Conservation (phyloP, 2,329 filamentous ascomycete genomes). For the Myriosclerotinia duriaeana region DNA sequence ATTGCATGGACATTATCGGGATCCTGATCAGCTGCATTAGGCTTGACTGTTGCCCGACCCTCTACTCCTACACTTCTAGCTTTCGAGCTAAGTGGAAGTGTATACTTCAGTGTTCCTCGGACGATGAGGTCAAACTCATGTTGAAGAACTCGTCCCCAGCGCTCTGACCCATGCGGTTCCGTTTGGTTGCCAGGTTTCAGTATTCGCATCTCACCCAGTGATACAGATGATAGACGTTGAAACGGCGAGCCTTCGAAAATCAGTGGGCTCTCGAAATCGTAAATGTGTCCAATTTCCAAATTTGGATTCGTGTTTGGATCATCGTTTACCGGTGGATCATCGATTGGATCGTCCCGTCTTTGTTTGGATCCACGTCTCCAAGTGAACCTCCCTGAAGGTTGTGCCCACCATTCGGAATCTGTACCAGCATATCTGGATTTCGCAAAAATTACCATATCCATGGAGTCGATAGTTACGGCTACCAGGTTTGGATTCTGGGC, state of each 20-base stretch:
- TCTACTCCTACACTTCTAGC: slow-evolving; percentile 60
- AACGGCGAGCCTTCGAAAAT: slow-evolving; percentile 89
- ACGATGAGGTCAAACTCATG: slow-evolving; percentile 94
- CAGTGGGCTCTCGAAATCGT: slow-evolving; percentile 81
- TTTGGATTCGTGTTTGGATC: slow-evolving; percentile 69
- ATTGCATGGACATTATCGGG: slow-evolving; percentile 37
- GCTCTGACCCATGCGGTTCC: slow-evolving; percentile 72
- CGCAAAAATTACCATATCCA: slow-evolving; percentile 91
- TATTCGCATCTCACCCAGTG: slow-evolving; percentile 80
- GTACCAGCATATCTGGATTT: slow-evolving; percentile 86
- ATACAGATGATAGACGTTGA: slow-evolving; percentile 67
- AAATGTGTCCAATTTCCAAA: slow-evolving; percentile 87
- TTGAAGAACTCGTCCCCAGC: slow-evolving; percentile 88
- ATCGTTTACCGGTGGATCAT: slow-evolving; percentile 51
- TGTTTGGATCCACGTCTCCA: slow-evolving; percentile 40
- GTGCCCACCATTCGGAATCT: slow-evolving; percentile 55
- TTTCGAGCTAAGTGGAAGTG: slow-evolving; percentile 60
- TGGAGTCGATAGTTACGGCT: slow-evolving; percentile 77
- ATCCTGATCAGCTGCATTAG: slow-evolving; percentile 47
- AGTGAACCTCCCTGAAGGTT: slow-evolving; percentile 37
- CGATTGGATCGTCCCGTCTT: slow-evolving; percentile 38
- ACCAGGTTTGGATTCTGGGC: slow-evolving; percentile 94
- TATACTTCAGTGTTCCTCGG: slow-evolving; percentile 84
- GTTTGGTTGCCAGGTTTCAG: slow-evolving; percentile 84
- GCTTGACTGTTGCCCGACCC: slow-evolving; percentile 59